phyloP scores from a whole-genome alignment of 2,329 filamentous ascomycete genomes.

The Trichoderma sp. region DNA sequence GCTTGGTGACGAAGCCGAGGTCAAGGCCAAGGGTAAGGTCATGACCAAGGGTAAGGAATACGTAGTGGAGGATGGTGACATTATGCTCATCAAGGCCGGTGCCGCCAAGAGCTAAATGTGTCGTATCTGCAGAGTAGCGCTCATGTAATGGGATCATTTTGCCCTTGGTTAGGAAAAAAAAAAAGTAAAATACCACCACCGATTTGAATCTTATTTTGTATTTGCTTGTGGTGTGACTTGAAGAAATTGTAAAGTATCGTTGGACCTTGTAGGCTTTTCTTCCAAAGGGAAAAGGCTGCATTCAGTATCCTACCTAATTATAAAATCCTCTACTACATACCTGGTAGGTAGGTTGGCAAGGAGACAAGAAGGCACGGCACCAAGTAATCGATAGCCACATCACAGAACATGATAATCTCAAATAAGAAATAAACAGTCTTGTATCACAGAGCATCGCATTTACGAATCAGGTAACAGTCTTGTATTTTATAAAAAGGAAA shows the following conservation, averaged over 20 bases:
- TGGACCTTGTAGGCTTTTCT: not conserved
- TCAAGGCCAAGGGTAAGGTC: conserved; percentile 93
- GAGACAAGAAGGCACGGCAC: not conserved
- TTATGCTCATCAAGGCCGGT: conserved; percentile 86
- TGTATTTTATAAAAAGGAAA: conserved; percentile 1
- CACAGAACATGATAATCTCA: not conserved
- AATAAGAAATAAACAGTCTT: not conserved
- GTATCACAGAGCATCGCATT: too few relatives aligned
- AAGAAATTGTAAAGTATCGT: not conserved
- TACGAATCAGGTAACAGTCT: not conserved
- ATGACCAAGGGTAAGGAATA: conserved; percentile 99
- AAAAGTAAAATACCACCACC: conserved; percentile 21
- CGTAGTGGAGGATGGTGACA: conserved; percentile 79
- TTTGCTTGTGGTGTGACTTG: not conserved
- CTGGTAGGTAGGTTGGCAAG: too few relatives aligned
- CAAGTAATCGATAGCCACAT: not conserved
- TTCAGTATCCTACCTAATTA: too few relatives aligned
- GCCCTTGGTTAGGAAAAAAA: conserved; percentile 22
- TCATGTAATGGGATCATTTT: not conserved
- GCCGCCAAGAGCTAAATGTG: conserved; percentile 67
- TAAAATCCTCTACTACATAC: not conserved
- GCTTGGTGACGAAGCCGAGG: conserved; percentile 80
- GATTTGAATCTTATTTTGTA: not conserved
- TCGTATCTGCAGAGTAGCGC: not conserved
- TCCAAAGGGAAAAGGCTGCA: too few relatives aligned